Evolutionary conservation across 176 grass and related monocot species (phyloP).

Genomic region (Lolium multiflorum): DNA sequence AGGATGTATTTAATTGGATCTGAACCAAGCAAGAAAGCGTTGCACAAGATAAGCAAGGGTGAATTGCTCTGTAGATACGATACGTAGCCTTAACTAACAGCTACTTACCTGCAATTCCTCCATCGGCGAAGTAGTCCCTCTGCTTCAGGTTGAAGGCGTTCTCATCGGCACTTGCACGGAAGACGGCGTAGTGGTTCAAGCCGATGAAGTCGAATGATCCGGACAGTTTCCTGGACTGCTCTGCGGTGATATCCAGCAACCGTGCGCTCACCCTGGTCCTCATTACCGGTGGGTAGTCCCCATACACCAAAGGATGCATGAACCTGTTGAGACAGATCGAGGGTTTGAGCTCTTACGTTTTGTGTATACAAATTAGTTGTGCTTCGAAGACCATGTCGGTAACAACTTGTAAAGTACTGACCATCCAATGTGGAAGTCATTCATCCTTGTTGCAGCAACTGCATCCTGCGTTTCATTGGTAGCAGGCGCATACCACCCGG

Average conservation of each 20-base stretch:
- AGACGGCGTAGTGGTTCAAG: slow-evolving; percentile 63
- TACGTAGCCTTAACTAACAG: neutral
- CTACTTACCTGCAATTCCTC: slow-evolving; percentile 39
- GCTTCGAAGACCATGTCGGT: neutral
- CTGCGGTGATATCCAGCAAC: slow-evolving; percentile 42
- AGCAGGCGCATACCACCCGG: slow-evolving; percentile 60
- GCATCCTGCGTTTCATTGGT: slow-evolving; percentile 46
- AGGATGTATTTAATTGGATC: too few species aligned
- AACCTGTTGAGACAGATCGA: slow-evolving; percentile 56
- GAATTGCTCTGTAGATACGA: neutral
- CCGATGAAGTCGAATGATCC: slow-evolving; percentile 85
- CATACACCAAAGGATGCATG: slow-evolving; percentile 64
- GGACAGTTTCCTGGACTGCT: slow-evolving; percentile 47
- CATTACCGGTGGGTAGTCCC: slow-evolving; percentile 75
- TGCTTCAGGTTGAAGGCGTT: neutral
- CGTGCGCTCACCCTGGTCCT: slow-evolving; percentile 49
- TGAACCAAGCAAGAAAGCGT: neutral
- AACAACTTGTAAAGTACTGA: slow-evolving; percentile 20
- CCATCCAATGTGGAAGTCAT: slow-evolving; percentile 80
- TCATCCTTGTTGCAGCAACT: slow-evolving; percentile 60
- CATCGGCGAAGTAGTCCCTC: slow-evolving; percentile 59
- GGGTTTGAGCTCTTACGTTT: neutral
- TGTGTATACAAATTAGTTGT: neutral
- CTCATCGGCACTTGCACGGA: slow-evolving; percentile 17
- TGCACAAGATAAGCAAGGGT: neutral